phyloP scores from a whole-genome alignment of 78 protist genomes.

The Polysphondylium violaceum region DNA sequence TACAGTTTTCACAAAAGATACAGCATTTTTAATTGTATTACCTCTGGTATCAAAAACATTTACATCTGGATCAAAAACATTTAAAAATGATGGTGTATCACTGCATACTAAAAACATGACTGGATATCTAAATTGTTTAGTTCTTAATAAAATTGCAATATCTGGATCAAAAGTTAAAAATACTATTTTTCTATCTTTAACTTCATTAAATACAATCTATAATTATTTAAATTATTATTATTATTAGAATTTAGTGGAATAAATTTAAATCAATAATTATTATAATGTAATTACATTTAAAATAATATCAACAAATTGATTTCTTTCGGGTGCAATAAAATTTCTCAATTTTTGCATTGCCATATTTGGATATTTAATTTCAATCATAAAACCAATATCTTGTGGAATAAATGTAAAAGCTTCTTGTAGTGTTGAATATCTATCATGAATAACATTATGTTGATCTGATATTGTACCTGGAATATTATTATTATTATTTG shows the following conservation, averaged over 20 bases:
- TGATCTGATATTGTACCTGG: neutral
- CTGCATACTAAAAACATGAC: conserved; percentile 63
- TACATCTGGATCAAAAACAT: conserved; percentile 64
- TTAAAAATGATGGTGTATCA: conserved; percentile 60
- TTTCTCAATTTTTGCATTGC: conserved; percentile 73
- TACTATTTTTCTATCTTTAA: conserved; percentile 51
- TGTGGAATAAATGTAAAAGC: conserved; percentile 71
- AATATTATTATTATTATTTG: neutral
- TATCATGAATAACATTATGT: conserved; percentile 42
- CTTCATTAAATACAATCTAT: conserved; percentile 74
- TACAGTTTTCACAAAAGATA: conserved; percentile 63
- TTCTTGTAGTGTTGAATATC: conserved; percentile 67
- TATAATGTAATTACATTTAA: conserved; percentile 24
- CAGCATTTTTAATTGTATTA: conserved; percentile 46
- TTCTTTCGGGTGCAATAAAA: conserved; percentile 66
- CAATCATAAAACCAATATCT: conserved; percentile 73
- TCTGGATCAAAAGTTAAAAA: conserved; percentile 78
- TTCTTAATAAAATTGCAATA: conserved; percentile 65
- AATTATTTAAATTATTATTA: neutral
- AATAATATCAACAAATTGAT: conserved; percentile 60
- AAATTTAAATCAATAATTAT: neutral
- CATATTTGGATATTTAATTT: conserved; percentile 78
- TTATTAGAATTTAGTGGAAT: neutral
- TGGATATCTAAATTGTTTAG: conserved; percentile 76
- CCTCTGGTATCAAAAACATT: conserved; percentile 53